A percentile compares a stretch with the other conserved stretches of the same genome.
Conservation (phyloP, 768 basidiomycete genomes). For the Boletus coccyginus region DNA sequence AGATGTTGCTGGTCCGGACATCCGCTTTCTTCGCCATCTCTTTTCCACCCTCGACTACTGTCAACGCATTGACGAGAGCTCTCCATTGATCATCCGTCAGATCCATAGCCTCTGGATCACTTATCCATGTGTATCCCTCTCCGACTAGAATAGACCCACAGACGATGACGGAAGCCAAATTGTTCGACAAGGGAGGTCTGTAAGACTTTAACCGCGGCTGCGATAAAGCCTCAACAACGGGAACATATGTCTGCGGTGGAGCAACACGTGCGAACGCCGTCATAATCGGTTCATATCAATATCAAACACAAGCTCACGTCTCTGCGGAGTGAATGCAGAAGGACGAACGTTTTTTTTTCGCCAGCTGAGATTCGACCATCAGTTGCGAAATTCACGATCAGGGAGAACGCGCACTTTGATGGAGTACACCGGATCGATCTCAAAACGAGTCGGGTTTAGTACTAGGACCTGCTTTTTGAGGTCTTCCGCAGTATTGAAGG, state of each 20-base stretch:
- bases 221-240: conserved; percentile 94
- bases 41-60: conserved; percentile 77
- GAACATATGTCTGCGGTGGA: conserved; percentile 86
- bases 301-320: conserved; percentile 96
- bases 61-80: conserved; percentile 83
- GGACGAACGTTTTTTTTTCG: conserved; percentile 72
- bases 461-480: conserved; percentile 86
- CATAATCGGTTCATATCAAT: conserved; percentile 99
- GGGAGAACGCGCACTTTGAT: conserved; percentile 61
- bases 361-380: not conserved
- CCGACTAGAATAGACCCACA: conserved; percentile 99
- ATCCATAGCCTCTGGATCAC: conserved; percentile 82
- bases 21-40: conserved; percentile 83
- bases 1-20: conserved; percentile 46
- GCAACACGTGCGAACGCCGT: conserved; percentile 93
- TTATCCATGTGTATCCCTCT: conserved; percentile 99
- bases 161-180: conserved; percentile 84
- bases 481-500: conserved; percentile 81
- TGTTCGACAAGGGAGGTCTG: conserved; percentile 78
- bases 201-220: conserved; percentile 85
- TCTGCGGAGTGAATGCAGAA: conserved; percentile 65
- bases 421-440: conserved; percentile 94
- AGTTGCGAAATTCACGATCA: not conserved
- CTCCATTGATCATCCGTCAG: conserved; percentile 90
- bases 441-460: conserved; percentile 89